A percentile compares a stretch with the other conserved stretches of the same genome.
Evolutionary conservation across 306 rosid species (phyloP).

Genomic region (Quercus engelmannii): DNA sequence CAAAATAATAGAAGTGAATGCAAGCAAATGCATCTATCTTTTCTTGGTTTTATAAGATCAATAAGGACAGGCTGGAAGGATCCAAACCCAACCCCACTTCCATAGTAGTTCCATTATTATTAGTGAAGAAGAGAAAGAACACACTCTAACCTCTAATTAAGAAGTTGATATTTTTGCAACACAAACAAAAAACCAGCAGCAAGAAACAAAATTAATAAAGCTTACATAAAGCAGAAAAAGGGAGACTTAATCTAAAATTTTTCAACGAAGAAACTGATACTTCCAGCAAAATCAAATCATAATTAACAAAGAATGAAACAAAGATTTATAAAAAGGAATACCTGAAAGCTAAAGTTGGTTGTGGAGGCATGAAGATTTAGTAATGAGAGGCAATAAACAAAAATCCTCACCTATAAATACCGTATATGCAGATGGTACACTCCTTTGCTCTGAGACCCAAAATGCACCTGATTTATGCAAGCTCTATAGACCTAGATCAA

Average conservation of each 20-base stretch:
- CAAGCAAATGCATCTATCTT: constrained; percentile 19
- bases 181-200: constrained; percentile 30
- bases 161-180: constrained; percentile 37
- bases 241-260: constrained; percentile 4
- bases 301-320: too few relatives aligned
- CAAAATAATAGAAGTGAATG: constrained; percentile 19
- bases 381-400: constrained; percentile 6
- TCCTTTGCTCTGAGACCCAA: constrained; percentile 69
- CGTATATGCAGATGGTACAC: constrained; percentile 66
- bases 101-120: constrained; percentile 38
- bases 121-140: constrained; percentile 25
- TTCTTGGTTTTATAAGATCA: constrained; percentile 42
- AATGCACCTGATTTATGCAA: constrained; percentile 58
- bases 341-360: too few relatives aligned
- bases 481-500: constrained; percentile 75
- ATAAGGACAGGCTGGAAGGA: constrained; percentile 86
- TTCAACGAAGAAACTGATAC: too few relatives aligned
- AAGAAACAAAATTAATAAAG: constrained; percentile 22
- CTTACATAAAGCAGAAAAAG: constrained; percentile 61
- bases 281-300: too few relatives aligned
- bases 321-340: too few relatives aligned
- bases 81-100: constrained; percentile 72
- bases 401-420: constrained; percentile 55
- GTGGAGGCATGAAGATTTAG: neutral
- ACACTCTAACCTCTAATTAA: constrained; percentile 31